Evolutionary conservation across 1,284 basidiomycete genomes (phyloP).

Genomic region (Cystobasidium slooffiae): DNA sequence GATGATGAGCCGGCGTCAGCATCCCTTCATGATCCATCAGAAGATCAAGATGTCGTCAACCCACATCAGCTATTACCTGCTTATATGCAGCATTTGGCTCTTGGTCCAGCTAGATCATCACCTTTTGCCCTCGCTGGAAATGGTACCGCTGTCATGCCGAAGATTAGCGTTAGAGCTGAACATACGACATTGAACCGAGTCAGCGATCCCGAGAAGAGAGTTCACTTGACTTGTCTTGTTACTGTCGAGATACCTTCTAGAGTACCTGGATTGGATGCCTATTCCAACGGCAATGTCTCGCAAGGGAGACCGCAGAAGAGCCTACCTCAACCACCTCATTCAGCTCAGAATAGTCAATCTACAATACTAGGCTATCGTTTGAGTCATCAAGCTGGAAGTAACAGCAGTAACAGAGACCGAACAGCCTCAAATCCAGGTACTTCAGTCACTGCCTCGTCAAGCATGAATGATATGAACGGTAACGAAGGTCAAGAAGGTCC

Average conservation of each 20-base stretch:
- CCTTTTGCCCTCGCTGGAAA: constrained; percentile 19
- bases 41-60: constrained; percentile 52
- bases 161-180: constrained; percentile 56
- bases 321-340: constrained; percentile 28
- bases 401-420: constrained; percentile 7
- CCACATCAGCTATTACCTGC: constrained; percentile 39
- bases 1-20: neutral
- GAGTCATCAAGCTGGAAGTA: neutral
- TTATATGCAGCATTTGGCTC: constrained; percentile 41
- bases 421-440: constrained; percentile 18
- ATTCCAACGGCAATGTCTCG: constrained; percentile 24
- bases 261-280: constrained; percentile 20
- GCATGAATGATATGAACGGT: neutral
- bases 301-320: constrained; percentile 25
- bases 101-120: constrained; percentile 17
- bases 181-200: constrained; percentile 55
- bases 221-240: constrained; percentile 57
- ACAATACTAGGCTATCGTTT: constrained; percentile 15
- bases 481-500: neutral
- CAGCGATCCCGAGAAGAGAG: constrained; percentile 52
- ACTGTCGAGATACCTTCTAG: constrained; percentile 55
- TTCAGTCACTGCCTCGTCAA: neutral
- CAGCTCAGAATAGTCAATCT: constrained; percentile 30
- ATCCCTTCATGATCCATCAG: constrained; percentile 35
- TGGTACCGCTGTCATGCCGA: constrained; percentile 48